phyloP scores from a whole-genome alignment of 306 rosid genomes.

The Nissolia schottii region DNA sequence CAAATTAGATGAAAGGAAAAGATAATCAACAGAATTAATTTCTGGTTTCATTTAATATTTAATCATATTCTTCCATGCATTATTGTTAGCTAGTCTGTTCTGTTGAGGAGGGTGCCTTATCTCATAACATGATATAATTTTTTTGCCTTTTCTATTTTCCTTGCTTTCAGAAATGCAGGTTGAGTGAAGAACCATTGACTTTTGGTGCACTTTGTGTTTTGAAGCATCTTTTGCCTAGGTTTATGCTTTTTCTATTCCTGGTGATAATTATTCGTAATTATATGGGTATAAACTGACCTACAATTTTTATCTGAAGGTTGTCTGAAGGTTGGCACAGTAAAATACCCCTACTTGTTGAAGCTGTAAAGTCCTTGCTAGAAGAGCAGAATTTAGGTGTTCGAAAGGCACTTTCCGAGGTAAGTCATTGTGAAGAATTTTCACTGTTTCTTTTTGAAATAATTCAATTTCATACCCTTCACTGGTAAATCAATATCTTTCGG shows the following conservation, averaged over 20 bases:
- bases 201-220: conserved; percentile 79
- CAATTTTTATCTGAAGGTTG: conserved; percentile 50
- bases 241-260: conserved; percentile 17
- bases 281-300: conserved; percentile 23
- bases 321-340: conserved; percentile 91
- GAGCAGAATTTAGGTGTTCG: conserved; percentile 71
- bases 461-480: neutral
- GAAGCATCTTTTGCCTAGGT: conserved; percentile 98
- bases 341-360: conserved; percentile 70
- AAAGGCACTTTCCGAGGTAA: conserved; percentile 87
- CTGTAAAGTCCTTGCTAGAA: conserved; percentile 75
- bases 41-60: neutral
- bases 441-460: neutral
- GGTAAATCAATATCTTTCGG: neutral
- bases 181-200: conserved; percentile 81
- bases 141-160: conserved; percentile 7
- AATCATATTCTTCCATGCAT: neutral
- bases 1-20: neutral
- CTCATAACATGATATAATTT: neutral
- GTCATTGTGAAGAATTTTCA: conserved; percentile 2
- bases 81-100: neutral
- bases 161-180: conserved; percentile 71
- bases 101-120: neutral
- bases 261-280: conserved; percentile 17
- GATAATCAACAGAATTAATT: neutral